Conservation (phyloP, 805 yeast genomes). For the Tetrapisispora phaffii region DNA sequence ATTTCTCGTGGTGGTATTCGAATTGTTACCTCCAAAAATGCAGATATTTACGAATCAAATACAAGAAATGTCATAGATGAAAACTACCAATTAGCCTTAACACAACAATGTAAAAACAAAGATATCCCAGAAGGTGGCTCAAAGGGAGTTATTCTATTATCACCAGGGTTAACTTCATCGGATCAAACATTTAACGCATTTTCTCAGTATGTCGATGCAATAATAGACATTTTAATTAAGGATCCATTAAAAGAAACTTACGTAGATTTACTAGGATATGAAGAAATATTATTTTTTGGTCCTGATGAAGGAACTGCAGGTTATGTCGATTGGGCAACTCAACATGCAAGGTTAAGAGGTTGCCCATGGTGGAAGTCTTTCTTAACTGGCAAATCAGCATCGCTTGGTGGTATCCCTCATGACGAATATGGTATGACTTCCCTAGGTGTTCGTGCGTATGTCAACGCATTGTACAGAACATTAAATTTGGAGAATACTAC, state of each 20-base stretch:
- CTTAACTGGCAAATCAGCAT: constrained; percentile 90
- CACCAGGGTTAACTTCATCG: constrained; percentile 60
- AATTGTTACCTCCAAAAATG: constrained; percentile 77
- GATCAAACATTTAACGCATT: constrained; percentile 75
- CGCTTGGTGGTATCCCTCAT: constrained; percentile 94
- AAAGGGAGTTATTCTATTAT: constrained; percentile 88
- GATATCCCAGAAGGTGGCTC: constrained; percentile 99
- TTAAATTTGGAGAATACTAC: constrained; percentile 47
- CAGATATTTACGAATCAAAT: constrained; percentile 77
- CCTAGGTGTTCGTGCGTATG: constrained; percentile 83
- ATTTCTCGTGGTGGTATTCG: constrained; percentile 98
- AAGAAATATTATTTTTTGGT: constrained; percentile 91
- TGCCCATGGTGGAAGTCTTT: constrained; percentile 98
- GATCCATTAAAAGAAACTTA: constrained; percentile 75
- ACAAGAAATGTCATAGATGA: constrained; percentile 88
- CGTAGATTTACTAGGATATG: constrained; percentile 73
- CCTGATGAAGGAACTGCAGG: constrained; percentile 99
- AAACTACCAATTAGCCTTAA: constrained; percentile 87
- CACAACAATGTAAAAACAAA: constrained; percentile 94
- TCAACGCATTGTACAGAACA: constrained; percentile 77
- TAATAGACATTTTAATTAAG: constrained; percentile 73
- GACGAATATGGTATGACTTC: constrained; percentile 98
- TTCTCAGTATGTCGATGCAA: constrained; percentile 84
- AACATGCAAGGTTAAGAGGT: constrained; percentile 83
- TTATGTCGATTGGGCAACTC: constrained; percentile 93